A percentile compares a stretch with the other conserved stretches of the same genome.
Conservation (phyloP, 1,284 basidiomycete species). For the Apiotrichum porosum region DNA sequence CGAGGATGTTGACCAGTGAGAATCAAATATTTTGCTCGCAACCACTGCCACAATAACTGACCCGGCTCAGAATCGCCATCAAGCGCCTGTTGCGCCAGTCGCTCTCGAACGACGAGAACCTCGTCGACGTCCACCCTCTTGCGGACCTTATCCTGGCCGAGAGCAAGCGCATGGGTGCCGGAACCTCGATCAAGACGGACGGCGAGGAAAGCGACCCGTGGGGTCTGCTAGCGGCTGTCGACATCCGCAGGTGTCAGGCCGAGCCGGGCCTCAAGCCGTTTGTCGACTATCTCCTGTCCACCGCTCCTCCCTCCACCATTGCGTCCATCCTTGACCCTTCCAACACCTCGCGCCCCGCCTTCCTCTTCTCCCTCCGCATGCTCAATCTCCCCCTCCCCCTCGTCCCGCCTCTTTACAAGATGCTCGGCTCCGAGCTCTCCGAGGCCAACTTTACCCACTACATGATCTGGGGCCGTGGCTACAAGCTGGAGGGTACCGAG, state of each 20-base stretch:
- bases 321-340: slow-evolving; percentile 28
- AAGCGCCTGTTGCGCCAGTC: slow-evolving; percentile 75
- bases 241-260: slow-evolving; percentile 68
- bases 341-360: slow-evolving; percentile 59
- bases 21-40: too few species aligned
- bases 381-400: slow-evolving; percentile 91
- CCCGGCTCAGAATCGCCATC: slow-evolving; percentile 58
- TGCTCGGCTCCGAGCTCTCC: slow-evolving; percentile 78
- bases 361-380: slow-evolving; percentile 77
- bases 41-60: not conserved
- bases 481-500: slow-evolving; percentile 43
- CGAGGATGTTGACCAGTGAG: slow-evolving; percentile 67
- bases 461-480: slow-evolving; percentile 46
- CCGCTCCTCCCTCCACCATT: slow-evolving; percentile 48
- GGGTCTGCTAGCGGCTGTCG: slow-evolving; percentile 73
- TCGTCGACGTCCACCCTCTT: slow-evolving; percentile 64
- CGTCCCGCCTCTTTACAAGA: slow-evolving; percentile 80
- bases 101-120: slow-evolving; percentile 72
- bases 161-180: slow-evolving; percentile 54
- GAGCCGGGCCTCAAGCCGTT: slow-evolving; percentile 67
- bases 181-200: slow-evolving; percentile 89
- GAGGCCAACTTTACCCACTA: slow-evolving; percentile 38
- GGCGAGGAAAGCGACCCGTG: slow-evolving; percentile 83
- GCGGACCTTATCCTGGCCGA: slow-evolving; percentile 65
- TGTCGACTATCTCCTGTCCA: slow-evolving; percentile 61